phyloP scores from a whole-genome alignment of 2,329 filamentous ascomycete species.

The Penicillium sp. region DNA sequence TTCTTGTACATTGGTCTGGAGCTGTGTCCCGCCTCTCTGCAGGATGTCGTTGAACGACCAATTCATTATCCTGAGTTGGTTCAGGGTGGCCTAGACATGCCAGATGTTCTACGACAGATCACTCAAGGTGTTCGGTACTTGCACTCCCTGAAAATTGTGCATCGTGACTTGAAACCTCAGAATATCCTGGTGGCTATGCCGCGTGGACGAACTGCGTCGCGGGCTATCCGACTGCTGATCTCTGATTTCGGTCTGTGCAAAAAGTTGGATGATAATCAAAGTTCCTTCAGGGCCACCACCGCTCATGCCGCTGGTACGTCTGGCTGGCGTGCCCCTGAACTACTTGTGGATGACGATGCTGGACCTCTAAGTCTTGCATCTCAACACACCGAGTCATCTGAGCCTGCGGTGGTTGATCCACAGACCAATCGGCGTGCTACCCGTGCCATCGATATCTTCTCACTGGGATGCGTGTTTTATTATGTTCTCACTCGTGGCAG shows the following conservation, averaged over 20 bases:
- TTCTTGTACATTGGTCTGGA: conserved; percentile 97
- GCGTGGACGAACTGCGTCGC: conserved; percentile 51
- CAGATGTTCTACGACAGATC: conserved; percentile 80
- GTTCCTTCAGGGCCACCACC: conserved; percentile 90
- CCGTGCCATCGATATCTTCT: conserved; percentile 95
- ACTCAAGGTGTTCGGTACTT: conserved; percentile 84
- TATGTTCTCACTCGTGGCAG: conserved; percentile 92
- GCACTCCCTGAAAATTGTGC: conserved; percentile 88
- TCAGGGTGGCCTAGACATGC: conserved; percentile 64
- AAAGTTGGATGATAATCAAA: conserved; percentile 90
- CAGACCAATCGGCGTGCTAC: conserved; percentile 74
- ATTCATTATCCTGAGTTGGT: conserved; percentile 66
- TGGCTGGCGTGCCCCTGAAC: conserved; percentile 93
- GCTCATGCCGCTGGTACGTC: conserved; percentile 90
- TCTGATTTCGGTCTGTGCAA: conserved; percentile 98
- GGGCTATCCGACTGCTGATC: conserved; percentile 79
- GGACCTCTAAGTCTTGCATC: conserved; percentile 41
- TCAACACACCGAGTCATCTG: conserved; percentile 45
- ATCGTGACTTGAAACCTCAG: conserved; percentile 94
- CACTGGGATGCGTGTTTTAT: conserved; percentile 94
- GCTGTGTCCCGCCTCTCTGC: conserved; percentile 87
- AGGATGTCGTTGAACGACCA: conserved; percentile 81
- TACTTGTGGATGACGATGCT: conserved; percentile 75
- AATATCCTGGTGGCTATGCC: conserved; percentile 83
- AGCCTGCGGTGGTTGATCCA: conserved; percentile 54